Evolutionary conservation across 305 asterid genomes (phyloP).

Genomic region (Ajuga reptans): DNA sequence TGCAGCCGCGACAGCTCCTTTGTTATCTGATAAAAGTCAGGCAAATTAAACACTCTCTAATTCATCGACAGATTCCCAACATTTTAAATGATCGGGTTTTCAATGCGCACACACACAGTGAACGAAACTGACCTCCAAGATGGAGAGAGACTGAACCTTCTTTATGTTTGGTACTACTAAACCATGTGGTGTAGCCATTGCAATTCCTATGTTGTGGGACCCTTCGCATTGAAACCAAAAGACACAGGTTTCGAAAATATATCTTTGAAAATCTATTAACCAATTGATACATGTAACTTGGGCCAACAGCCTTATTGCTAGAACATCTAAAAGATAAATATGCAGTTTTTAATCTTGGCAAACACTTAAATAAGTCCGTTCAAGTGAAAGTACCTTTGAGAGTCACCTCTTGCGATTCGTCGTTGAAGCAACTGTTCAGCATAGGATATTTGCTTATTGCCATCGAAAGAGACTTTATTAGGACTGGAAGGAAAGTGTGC

Average conservation of each 20-base stretch:
- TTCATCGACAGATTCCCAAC: too few relatives aligned
- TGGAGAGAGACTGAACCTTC: slow-evolving; percentile 80
- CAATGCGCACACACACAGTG: not conserved
- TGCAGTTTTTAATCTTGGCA: too few relatives aligned
- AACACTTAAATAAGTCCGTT: too few relatives aligned
- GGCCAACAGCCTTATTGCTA: not conserved
- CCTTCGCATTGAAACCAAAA: slow-evolving; percentile 35
- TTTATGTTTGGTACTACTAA: slow-evolving; percentile 87
- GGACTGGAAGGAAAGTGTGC: slow-evolving; percentile 66
- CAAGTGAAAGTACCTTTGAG: slow-evolving; percentile 54
- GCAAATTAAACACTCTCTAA: not conserved
- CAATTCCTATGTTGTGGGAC: slow-evolving; percentile 83
- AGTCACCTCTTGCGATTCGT: slow-evolving; percentile 61
- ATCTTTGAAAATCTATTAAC: too few relatives aligned
- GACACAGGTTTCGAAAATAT: not conserved
- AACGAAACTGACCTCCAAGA: slow-evolving; percentile 72
- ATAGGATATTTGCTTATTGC: slow-evolving; percentile 63
- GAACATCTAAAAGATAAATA: not conserved
- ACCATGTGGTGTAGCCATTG: slow-evolving; percentile 95
- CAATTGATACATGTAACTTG: not conserved
- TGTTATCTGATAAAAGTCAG: slow-evolving; percentile 44
- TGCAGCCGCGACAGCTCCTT: slow-evolving; percentile 68
- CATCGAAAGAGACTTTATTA: slow-evolving; percentile 80
- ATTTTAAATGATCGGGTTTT: too few relatives aligned
- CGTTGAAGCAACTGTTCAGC: slow-evolving; percentile 77